These are phyloP conservation scores for Acacia melanoxylon DNA, from an alignment of 306 rosid species.

Conservation along the genomic window DNA sequence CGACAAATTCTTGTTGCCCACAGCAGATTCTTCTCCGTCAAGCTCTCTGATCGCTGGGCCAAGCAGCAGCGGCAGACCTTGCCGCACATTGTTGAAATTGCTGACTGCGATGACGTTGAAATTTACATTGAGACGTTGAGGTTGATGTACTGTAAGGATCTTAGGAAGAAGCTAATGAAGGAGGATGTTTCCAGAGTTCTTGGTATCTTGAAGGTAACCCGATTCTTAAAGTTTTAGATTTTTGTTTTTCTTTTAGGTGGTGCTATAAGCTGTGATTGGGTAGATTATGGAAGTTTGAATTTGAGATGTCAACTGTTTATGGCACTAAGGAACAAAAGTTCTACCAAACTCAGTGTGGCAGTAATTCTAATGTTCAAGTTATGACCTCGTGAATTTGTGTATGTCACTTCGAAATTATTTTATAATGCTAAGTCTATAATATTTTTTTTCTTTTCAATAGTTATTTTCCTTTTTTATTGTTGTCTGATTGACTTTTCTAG, in stretches of 20 bases:
- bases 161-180: constrained; percentile 82
- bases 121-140: constrained; percentile 83
- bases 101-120: constrained; percentile 95
- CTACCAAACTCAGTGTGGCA: neutral
- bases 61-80: constrained; percentile 59
- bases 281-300: constrained; percentile 27
- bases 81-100: constrained; percentile 83
- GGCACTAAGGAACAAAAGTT: neutral
- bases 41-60: constrained; percentile 81
- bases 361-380: neutral
- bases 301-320: constrained; percentile 25
- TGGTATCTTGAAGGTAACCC: constrained; percentile 76
- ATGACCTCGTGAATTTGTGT: neutral
- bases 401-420: neutral
- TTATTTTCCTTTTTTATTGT: constrained; percentile 13
- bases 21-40: constrained; percentile 75
- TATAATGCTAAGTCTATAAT: neutral
- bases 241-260: constrained; percentile 1
- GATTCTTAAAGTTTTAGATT: neutral
- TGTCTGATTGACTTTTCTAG: constrained; percentile 4
- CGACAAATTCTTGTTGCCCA: constrained; percentile 82
- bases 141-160: constrained; percentile 87
- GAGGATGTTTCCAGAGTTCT: constrained; percentile 85
- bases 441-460: neutral
- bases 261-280: constrained; percentile 28